Evolutionary conservation across 2,329 filamentous ascomycete genomes (phyloP).

Genomic region (Didymella arachidicola): DNA sequence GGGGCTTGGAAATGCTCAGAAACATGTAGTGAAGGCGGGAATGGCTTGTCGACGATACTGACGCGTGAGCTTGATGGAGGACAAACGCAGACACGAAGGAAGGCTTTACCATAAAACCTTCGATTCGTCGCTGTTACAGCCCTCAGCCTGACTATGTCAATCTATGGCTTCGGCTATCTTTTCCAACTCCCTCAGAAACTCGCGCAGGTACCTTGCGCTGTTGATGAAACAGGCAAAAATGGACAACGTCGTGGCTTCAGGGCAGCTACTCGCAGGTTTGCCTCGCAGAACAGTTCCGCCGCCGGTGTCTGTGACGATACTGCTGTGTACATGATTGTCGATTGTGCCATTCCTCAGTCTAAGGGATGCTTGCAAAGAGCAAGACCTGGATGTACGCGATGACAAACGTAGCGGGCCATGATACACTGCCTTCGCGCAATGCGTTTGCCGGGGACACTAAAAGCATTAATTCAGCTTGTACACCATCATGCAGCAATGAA

Average conservation of each 20-base stretch:
- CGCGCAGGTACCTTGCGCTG: constrained; percentile 1
- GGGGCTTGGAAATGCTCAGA: background rate
- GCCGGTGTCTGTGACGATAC: background rate
- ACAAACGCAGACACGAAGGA: background rate
- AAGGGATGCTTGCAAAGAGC: background rate
- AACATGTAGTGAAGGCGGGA: background rate
- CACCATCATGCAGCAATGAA: background rate
- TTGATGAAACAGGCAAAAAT: constrained; percentile 10
- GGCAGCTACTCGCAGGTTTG: background rate
- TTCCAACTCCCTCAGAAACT: constrained; percentile 1
- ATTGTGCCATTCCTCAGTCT: background rate
- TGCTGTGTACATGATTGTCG: background rate
- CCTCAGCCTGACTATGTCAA: background rate
- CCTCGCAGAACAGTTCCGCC: constrained; percentile 3
- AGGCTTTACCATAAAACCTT: background rate
- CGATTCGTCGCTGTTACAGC: no score
- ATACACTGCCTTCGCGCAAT: no score
- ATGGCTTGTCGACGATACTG: background rate
- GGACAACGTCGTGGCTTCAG: constrained; percentile 13
- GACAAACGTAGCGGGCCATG: background rate
- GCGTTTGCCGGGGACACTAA: no score
- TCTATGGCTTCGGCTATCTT: background rate
- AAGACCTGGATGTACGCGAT: background rate
- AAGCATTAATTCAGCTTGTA: no score
- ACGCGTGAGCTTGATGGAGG: background rate